Base-by-base conservation (phyloP, 257 asterid genomes). In the Verbascum thapsus region DNA sequence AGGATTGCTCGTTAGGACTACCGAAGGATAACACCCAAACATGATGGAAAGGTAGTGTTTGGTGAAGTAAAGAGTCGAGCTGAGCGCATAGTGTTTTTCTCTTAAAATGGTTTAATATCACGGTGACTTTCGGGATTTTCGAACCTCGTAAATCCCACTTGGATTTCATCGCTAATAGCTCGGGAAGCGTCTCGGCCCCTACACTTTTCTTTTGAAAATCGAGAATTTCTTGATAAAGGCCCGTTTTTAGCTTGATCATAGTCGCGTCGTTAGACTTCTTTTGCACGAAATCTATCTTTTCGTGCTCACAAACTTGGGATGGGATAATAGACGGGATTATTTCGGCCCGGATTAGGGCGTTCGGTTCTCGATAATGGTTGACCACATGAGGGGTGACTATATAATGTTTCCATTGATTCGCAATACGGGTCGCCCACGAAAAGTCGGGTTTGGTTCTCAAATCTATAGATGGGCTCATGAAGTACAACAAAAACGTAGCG, bases 1-100 rank as follows among this genome's bases (percentile, higher is more conserved):
- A 43, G 0, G 87, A 70, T 0, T 48, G 52, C 69, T 90, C 95
- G 10, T 87, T 94, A 0, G 98, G 96, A 57, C 99, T 94, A 18
- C 96, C 96, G 13, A 94, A 94, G 1, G 96, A 85, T 10, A 94
- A 85, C 20, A 94, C 97, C 98, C 98, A 90, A 60, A 82, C 85
- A 17, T 84, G 95, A 39, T 94, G 95, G 54, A 94, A 90, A 0
- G 92, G 95, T 0, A 94, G 84, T 0, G 96, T 87, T 15, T 94
- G 98, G n/a, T 82, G 82, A 2, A 84, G 88, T 10, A 94, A 44
- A 0, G 99, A 84, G 4, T 90, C 99, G 1, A 94, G 71, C 66
- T 94, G 98, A 0, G 95, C 83, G 70, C 99, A 94, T 0, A 94
- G 63, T 0, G 99, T 90, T 61, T 85, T 90, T 2, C 99, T 77